These are phyloP conservation scores for Lumnitzera littorea DNA, from an alignment of 345 rosid genomes.

Conservation along the genomic window DNA sequence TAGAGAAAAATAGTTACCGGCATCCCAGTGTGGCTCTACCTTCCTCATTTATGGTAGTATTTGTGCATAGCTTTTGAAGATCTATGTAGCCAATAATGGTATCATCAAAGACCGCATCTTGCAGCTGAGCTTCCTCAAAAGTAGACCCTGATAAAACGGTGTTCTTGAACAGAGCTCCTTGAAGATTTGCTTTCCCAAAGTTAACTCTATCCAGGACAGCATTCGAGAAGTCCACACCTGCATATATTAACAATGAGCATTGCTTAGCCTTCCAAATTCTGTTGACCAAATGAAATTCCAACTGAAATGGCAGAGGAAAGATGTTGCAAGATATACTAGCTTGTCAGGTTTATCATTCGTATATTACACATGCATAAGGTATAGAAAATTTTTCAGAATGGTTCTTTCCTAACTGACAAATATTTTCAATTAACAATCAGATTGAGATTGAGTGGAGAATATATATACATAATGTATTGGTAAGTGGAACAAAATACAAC, in stretches of 20 bases:
- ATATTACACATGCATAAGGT: too few relatives aligned
- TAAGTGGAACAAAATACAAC: too few relatives aligned
- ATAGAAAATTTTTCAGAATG: too few relatives aligned
- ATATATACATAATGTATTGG: too few relatives aligned
- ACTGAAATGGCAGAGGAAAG: too few relatives aligned
- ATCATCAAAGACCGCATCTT: conserved; percentile 62
- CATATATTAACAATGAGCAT: conserved; percentile 1
- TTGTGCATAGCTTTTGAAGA: conserved; percentile 57
- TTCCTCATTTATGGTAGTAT: conserved; percentile 33
- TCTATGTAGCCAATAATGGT: conserved; percentile 68
- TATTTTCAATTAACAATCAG: too few relatives aligned
- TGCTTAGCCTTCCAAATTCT: too few relatives aligned
- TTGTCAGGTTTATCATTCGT: too few relatives aligned
- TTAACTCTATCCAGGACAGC: conserved; percentile 87
- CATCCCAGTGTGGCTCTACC: conserved; percentile 56
- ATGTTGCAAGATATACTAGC: too few relatives aligned
- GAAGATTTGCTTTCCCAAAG: conserved; percentile 61
- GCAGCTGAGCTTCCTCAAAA: conserved; percentile 56
- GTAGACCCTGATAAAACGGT: conserved; percentile 78
- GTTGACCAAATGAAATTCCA: too few relatives aligned
- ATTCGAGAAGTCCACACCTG: conserved; percentile 78
- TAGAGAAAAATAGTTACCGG: conserved; percentile 22
- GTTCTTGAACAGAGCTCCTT: conserved; percentile 79
- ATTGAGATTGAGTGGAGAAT: too few relatives aligned
- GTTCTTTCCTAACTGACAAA: too few relatives aligned